Percentiles rank a stretch among this genome's conserved stretches.
These are phyloP conservation scores for Hibiscus syriacus DNA, from an alignment of 345 rosid genomes.

Conservation along the genomic window DNA sequence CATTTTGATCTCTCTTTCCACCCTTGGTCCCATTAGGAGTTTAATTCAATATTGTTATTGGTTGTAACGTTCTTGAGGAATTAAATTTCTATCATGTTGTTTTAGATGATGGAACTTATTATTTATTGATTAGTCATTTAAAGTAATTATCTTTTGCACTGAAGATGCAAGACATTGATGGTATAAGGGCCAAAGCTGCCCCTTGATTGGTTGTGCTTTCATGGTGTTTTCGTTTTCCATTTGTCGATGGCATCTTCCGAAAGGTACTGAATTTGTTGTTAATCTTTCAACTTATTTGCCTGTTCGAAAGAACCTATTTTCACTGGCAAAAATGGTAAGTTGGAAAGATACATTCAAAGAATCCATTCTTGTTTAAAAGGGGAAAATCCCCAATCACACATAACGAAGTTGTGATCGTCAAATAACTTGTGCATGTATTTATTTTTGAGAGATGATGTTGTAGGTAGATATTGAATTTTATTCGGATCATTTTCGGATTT, in stretches of 20 bases:
- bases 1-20: not conserved
- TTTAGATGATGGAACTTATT: not conserved
- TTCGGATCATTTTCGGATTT: too few relatives aligned
- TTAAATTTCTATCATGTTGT: conserved; percentile 9
- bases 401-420: too few relatives aligned
- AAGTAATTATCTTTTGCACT: not conserved
- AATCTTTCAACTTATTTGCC: too few relatives aligned
- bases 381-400: too few relatives aligned
- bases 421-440: too few relatives aligned
- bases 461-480: too few relatives aligned
- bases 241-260: not conserved
- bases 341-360: too few relatives aligned
- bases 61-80: conserved; percentile 20
- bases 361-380: too few relatives aligned
- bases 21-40: not conserved
- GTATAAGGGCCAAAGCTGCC: not conserved
- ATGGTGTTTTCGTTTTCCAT: not conserved
- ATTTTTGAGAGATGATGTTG: too few relatives aligned
- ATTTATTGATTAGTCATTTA: not conserved
- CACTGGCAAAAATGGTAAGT: too few relatives aligned
- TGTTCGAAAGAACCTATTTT: too few relatives aligned
- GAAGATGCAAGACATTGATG: not conserved
- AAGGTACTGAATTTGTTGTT: not conserved
- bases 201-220: not conserved
- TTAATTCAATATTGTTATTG: not conserved